Base-by-base conservation (phyloP, 2,329 filamentous ascomycete species). In the Botryosphaeria dothidea region DNA sequence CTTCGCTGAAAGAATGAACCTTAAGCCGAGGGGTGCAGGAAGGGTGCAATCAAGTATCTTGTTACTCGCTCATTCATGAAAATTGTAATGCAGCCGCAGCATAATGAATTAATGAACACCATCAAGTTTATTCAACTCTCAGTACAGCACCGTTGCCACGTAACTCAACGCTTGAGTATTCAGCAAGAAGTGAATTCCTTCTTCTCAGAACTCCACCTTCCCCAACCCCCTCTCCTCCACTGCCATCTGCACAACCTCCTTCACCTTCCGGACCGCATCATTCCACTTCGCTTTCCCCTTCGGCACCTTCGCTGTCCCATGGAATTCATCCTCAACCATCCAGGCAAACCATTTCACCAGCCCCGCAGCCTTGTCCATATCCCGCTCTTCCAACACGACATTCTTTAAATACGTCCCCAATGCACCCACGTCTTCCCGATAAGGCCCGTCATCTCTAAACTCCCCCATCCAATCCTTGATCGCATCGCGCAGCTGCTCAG, bases 391-490 rank as follows among this genome's bases (percentile, higher is more conserved):
- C 1, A 79, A 67, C 0, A 97, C 84, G 0, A 98, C 92, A 27
- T 84, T 85, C 4, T 75, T 81, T 31, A 98, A 76, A 75, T 96
- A 98, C 71, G 82, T 85, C 62, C 84, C 86, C 66, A 98, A 82
- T 41, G 93, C 88, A 45, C 84, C 84, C 0, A 94, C 89, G 76
- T 99, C 95, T 65, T 91, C 88, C 0, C 79, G 78, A 76, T 95
- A 93, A 1, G 95, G 95, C 0, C 91, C 92, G 3, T 93, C 90
- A 4, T 82, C 82, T 38, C 77, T 80, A 67, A 94, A 96, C 66
- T 90, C 88, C 2, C 80, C 74, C 68, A 92, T 85, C 95, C 95
- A 99, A 3, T 86, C 86, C 63, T 83, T 85, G 15, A 97, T 80
- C 73, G 92, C 92, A 41, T 87, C 83, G 49, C 93, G 86, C 62